phyloP scores from a whole-genome alignment of 768 basidiomycete genomes.

The Hortiboletus flavorubellus region DNA sequence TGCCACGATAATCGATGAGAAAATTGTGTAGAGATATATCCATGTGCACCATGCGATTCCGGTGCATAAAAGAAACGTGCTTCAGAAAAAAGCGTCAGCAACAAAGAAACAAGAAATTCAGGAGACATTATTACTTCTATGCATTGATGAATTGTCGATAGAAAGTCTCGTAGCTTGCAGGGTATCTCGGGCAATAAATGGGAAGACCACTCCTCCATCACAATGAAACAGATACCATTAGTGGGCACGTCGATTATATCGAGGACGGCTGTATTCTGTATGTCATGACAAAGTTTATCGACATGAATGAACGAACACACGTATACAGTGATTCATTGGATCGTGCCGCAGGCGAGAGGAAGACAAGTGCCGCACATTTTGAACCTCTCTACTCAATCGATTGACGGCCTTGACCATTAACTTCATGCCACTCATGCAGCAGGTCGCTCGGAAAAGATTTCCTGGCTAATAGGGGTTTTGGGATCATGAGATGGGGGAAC shows the following conservation, averaged over 20 bases:
- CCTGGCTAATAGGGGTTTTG: slow-evolving; percentile 49
- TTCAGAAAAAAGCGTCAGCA: slow-evolving; percentile 24
- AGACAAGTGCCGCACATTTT: slow-evolving; percentile 54
- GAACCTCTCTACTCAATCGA: slow-evolving; percentile 57
- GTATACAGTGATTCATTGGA: slow-evolving; percentile 75
- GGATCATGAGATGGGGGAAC: background rate
- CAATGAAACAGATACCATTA: slow-evolving; percentile 60
- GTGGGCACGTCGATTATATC: slow-evolving; percentile 54
- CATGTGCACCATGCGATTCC: slow-evolving; percentile 60
- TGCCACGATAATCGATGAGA: slow-evolving; percentile 60
- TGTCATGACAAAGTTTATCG: slow-evolving; percentile 4
- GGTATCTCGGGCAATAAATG: slow-evolving; percentile 52
- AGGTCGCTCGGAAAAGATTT: slow-evolving; percentile 66
- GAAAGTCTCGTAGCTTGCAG: slow-evolving; percentile 49
- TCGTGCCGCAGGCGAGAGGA: slow-evolving; percentile 49
- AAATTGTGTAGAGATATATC: slow-evolving; percentile 72
- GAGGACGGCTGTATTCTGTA: slow-evolving; percentile 49
- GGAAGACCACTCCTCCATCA: slow-evolving; percentile 81
- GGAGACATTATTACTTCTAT: slow-evolving; percentile 52
- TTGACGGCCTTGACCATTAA: slow-evolving; percentile 71
- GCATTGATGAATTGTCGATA: slow-evolving; percentile 59
- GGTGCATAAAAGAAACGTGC: slow-evolving; percentile 73
- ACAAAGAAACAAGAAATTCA: background rate
- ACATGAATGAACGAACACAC: slow-evolving; percentile 40
- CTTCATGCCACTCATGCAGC: slow-evolving; percentile 46